Conservation (phyloP, 768 basidiomycete species). For the Neoboletus subvelutipes region DNA sequence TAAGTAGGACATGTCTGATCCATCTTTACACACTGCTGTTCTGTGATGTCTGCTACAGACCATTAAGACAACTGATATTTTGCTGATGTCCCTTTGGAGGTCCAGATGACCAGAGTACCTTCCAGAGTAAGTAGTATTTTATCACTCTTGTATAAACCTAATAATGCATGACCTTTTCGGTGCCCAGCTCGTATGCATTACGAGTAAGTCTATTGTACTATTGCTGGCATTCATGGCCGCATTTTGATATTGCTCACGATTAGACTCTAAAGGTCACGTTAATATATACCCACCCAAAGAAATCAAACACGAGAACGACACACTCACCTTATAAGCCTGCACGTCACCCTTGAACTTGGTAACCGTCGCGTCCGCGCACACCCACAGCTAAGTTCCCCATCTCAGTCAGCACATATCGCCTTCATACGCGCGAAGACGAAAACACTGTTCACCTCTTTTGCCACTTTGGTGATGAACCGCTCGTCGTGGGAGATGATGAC, state of each 20-base stretch:
- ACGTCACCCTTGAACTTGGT: conserved; percentile 88
- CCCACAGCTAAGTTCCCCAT: conserved; percentile 68
- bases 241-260: conserved; percentile 73
- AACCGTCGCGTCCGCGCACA: conserved; percentile 82
- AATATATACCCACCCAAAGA: neutral
- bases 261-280: conserved; percentile 47
- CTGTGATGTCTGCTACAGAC: no score
- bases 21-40: no score
- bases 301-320: neutral
- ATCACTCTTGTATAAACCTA: no score
- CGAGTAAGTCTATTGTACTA: neutral
- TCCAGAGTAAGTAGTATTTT: no score
- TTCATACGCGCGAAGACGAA: neutral
- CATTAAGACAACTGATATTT: no score
- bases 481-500: conserved; percentile 96
- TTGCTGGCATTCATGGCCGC: conserved; percentile 38
- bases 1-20: no score
- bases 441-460: conserved; percentile 58
- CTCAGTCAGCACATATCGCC: conserved; percentile 4
- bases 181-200: no score
- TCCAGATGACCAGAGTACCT: no score
- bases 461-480: conserved; percentile 88
- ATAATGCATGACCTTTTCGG: no score
- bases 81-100: no score
- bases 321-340: conserved; percentile 79